phyloP scores from a whole-genome alignment of 768 basidiomycete genomes.

The Pleurotus citrinopileatus region DNA sequence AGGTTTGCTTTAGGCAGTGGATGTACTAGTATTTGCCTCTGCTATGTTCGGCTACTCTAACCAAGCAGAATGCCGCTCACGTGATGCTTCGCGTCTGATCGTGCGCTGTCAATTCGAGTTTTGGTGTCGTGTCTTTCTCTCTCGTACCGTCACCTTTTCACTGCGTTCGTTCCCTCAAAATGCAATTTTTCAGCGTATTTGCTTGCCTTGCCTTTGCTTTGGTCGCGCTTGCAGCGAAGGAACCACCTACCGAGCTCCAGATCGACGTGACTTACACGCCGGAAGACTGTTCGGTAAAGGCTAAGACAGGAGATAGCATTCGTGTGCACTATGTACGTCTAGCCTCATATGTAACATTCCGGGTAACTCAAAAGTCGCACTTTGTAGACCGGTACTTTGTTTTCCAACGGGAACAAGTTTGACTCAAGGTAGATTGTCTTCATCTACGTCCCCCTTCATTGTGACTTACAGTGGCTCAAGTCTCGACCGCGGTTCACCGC shows the following conservation, averaged over 20 bases:
- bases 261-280: constrained; percentile 65
- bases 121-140: background rate
- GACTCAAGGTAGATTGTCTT: constrained; percentile 71
- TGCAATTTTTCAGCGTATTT: constrained; percentile 51
- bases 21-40: constrained; percentile 5
- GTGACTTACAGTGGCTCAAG: constrained; percentile 29
- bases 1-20: constrained; percentile 5
- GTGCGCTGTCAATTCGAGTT: background rate
- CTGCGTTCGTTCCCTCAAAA: constrained; percentile 24
- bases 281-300: constrained; percentile 50
- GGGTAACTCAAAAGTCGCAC: background rate
- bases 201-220: constrained; percentile 46
- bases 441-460: background rate
- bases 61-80: background rate
- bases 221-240: constrained; percentile 32
- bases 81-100: background rate
- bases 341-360: background rate
- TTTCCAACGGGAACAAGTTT: constrained; percentile 76
- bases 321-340: constrained; percentile 72
- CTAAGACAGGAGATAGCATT: constrained; percentile 60
- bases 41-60: background rate
- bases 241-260: constrained; percentile 51
- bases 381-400: constrained; percentile 74
- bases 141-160: background rate
- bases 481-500: constrained; percentile 68